phyloP scores from a whole-genome alignment of 805 yeast genomes.

The Schizosaccharomyces japonicus region DNA sequence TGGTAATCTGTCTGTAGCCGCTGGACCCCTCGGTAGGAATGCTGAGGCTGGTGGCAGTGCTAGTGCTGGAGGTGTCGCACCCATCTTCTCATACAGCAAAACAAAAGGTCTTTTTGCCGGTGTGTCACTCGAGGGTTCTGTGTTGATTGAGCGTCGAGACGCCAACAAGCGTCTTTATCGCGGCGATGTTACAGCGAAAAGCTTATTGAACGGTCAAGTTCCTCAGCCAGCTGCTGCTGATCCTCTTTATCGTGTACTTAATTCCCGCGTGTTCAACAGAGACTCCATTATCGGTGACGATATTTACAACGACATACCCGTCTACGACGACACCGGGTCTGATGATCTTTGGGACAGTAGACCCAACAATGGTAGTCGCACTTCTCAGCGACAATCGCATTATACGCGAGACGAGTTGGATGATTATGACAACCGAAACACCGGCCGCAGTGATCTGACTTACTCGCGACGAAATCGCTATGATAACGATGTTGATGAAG shows the following conservation, averaged over 20 bases:
- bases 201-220: constrained; percentile 64
- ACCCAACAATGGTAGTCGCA: not conserved
- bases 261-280: constrained; percentile 55
- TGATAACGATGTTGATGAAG: constrained; percentile 22
- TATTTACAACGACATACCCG: constrained; percentile 55
- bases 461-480: not conserved
- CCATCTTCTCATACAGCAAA: constrained; percentile 80
- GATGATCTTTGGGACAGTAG: constrained; percentile 9
- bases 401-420: too few species aligned
- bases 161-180: constrained; percentile 93
- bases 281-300: constrained; percentile 32
- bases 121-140: constrained; percentile 89
- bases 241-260: constrained; percentile 61
- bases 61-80: constrained; percentile 62
- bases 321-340: constrained; percentile 17
- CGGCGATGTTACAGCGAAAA: constrained; percentile 61
- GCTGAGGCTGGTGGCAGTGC: constrained; percentile 97
- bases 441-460: not conserved
- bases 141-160: constrained; percentile 86
- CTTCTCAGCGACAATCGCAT: too few species aligned
- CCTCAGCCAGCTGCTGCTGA: constrained; percentile 84
- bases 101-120: constrained; percentile 95
- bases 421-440: too few species aligned
- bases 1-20: constrained; percentile 84
- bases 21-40: constrained; percentile 90